Percentiles rank a stretch among this genome's conserved stretches.
Evolutionary conservation across 345 rosid species (phyloP).

Genomic region (Carallia brachiata): DNA sequence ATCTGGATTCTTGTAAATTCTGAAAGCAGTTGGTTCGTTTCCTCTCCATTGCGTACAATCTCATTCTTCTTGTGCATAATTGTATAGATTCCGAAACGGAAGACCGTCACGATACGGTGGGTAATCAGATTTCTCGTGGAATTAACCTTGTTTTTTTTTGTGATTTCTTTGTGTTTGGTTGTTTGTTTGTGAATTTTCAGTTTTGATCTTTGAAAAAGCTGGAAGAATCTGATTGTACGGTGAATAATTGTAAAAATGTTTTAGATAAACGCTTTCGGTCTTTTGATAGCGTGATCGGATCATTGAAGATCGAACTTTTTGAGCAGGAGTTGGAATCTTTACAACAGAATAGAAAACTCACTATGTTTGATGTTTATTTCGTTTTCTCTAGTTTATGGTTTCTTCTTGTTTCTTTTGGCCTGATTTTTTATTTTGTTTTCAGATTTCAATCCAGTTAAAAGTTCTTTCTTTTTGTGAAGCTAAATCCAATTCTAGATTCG

Average conservation of each 20-base stretch:
- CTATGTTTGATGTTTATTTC: background rate
- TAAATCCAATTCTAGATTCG: background rate
- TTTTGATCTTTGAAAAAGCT: background rate
- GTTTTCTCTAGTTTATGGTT: too few species aligned
- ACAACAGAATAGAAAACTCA: too few species aligned
- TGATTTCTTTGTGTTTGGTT: background rate
- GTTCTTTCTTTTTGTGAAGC: background rate
- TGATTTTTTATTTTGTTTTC: background rate
- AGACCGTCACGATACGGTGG: slow-evolving; percentile 14
- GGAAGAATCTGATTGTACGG: slow-evolving; percentile 19
- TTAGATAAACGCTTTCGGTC: background rate
- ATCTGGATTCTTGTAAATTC: background rate
- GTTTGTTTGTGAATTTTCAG: slow-evolving; percentile 1
- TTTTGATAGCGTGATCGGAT: slow-evolving; percentile 42
- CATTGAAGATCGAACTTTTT: slow-evolving; percentile 3
- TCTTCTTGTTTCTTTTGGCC: background rate
- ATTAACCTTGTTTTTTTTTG: background rate
- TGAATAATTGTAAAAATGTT: background rate
- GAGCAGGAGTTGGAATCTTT: slow-evolving; percentile 6
- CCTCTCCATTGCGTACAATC: too few species aligned
- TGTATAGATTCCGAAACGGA: slow-evolving; percentile 1
- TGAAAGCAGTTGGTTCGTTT: too few species aligned
- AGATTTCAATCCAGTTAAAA: background rate
- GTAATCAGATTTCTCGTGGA: background rate
- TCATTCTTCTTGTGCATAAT: background rate